Base-by-base conservation (phyloP, 352 stramenopile species). In the Phytopythium sindhum region DNA sequence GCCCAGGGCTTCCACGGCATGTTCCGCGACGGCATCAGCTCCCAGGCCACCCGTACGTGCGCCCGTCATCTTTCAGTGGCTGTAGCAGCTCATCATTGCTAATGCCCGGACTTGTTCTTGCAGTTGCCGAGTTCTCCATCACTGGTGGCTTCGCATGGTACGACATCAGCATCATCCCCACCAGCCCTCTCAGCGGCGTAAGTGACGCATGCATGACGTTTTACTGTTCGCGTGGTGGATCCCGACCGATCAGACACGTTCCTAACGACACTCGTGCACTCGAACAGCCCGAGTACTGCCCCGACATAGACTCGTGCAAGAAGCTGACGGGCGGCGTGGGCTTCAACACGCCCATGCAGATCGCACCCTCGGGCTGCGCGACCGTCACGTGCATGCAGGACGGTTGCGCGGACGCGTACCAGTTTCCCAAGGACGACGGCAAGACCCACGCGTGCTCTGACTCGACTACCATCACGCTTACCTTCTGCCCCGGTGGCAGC, bases 161-260 rank as follows among this genome's bases (percentile, higher is more conserved):
- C 68, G 78, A 84, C 58, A 86, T 86, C 70, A 81, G 72, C 57
- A 73, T 70, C 54, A 84, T 86, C 57, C 75, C 77, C 42, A 80
- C 81, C 1, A 74, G 74, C 67, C 74, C 70, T 35, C 75, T 64
- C 35, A 73, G 70, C 52, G 88, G 78, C 63, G 68, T 66, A 57
- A 77, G 65, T 39, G 74, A 70, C 61, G 64, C 12, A n/a, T n/a
- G n/a, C n/a, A 21, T 19, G 28, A 6, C n/a, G 28, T 37, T 39
- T 56, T 41, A 23, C 50, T 26, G 28, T 56, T 56, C 15, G 50
- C 28, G 11, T 31, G 9, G 12, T 8, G 15, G 17, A 23, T 37
- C 28, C 33, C 53, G 53, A 29, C 52, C 52, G 29, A 58, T 55
- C 48, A 24, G 53, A 12, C 9, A 28, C 41, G 7, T 47, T 5